Evolutionary conservation across 306 rosid genomes (phyloP), one percentile per base, ranked within the genome.

Genomic region (Lathyrus tuberosus): DNA sequence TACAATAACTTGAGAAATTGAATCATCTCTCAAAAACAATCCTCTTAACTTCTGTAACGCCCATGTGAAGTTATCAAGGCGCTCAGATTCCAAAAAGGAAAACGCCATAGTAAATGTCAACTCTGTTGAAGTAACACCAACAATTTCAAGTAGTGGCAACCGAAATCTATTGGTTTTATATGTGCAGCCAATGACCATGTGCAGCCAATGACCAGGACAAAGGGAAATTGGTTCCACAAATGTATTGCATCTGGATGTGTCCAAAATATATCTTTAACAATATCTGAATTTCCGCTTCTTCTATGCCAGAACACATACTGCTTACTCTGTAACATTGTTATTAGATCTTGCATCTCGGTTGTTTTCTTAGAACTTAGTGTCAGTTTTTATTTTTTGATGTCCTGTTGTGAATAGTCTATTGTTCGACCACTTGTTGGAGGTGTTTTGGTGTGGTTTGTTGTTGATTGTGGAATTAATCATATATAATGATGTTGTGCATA

Each of bases 201-300:
- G n/a, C n/a, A n/a, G n/a, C n/a, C n/a, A n/a, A n/a, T n/a, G n/a
- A n/a, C n/a, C n/a, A n/a, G 18, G 30, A 62, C 31, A 38, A 4
- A 16, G 10, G 6, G 48, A 11, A 11, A 62, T 10, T 1, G 1
- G 31, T 38, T 62, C 15, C 38, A 38, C 30, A 37, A 18, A 40
- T 38, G 5, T 16, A 62, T 38, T 1, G 44, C 30, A 5, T 12
- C 9, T 5, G 49, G 13, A 17, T 62, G 67, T 17, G 67, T 5
- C 67, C 49, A 38, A 30, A 62, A 62, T 40, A 37, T 62, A 38
- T 57, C 41, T 13, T n/a, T n/a, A n/a, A n/a, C n/a, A n/a, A n/a
- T n/a, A n/a, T n/a, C n/a, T n/a, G 40, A 57, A 57, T 57, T 28
- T 28, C n/a, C 5, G 1, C 13, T 5, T 28, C 20, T 57, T 57